Conservation (phyloP, 2,329 filamentous ascomycete species). For the Fusarium abutilonis region DNA sequence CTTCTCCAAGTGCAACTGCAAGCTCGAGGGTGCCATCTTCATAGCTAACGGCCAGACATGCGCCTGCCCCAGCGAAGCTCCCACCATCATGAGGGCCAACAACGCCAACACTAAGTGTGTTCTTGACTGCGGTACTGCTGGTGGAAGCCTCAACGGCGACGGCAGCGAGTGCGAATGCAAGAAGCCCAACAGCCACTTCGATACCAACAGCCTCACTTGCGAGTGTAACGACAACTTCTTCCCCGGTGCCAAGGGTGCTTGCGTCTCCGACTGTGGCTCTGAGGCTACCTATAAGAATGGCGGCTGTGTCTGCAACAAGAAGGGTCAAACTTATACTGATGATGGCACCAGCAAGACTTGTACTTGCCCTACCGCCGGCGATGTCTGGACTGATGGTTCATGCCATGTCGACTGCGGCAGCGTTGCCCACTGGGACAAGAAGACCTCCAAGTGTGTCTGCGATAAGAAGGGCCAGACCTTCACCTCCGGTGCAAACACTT, state of each 20-base stretch:
- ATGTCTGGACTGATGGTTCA: neutral
- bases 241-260: neutral
- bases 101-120: neutral
- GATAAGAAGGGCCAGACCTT: slow-evolving; percentile 11
- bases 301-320: slow-evolving; percentile 1
- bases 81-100: neutral
- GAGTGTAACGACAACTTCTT: neutral
- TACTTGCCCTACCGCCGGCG: neutral
- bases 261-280: neutral
- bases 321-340: slow-evolving; percentile 5
- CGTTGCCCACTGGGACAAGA: neutral
- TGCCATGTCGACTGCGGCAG: slow-evolving; percentile 1
- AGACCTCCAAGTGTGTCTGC: neutral
- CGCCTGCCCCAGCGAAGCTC: neutral
- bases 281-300: slow-evolving; percentile 2
- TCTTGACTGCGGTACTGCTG: neutral
- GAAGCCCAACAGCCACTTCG: slow-evolving; percentile 1
- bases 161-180: neutral
- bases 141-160: neutral
- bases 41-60: neutral
- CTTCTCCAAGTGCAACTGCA: neutral
- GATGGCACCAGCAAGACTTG: slow-evolving; percentile 2
- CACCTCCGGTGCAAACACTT: neutral
- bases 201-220: neutral
- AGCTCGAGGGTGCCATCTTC: neutral